These are phyloP conservation scores for Rhypophila decipiens DNA, from an alignment of 495 filamentous ascomycete genomes.

Conservation along the genomic window DNA sequence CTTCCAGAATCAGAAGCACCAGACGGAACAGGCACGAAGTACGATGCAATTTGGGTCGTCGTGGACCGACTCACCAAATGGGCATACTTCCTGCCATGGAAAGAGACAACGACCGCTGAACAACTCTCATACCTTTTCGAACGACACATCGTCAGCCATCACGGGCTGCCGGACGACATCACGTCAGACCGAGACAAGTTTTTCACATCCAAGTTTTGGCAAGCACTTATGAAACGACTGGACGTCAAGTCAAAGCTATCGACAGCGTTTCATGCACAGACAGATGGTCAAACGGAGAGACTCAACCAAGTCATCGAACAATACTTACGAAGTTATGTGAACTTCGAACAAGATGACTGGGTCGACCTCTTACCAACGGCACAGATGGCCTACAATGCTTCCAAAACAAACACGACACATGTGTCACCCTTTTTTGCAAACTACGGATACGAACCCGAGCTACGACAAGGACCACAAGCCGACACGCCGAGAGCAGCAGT, in stretches of 20 bases:
- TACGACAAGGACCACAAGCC: no score
- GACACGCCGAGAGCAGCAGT: no score
- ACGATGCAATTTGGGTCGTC: not conserved
- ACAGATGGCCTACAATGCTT: not conserved
- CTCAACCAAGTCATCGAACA: not conserved
- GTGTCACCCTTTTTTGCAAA: conserved; percentile 2
- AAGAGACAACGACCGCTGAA: fast-evolving
- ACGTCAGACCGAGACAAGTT: not conserved
- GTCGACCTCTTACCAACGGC: not conserved
- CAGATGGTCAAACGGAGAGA: not conserved
- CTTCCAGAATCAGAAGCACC: not conserved
- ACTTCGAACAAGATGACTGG: not conserved
- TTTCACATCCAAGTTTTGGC: not conserved
- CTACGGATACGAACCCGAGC: not conserved
- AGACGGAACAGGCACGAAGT: not conserved
- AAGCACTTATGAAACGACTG: not conserved
- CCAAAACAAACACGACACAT: not conserved
- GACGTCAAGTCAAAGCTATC: not conserved
- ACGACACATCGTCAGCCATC: not conserved
- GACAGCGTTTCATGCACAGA: not conserved
- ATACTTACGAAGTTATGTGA: not conserved
- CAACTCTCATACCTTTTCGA: not conserved
- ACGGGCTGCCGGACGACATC: not conserved
- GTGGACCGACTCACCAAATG: not conserved
- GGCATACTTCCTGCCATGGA: not conserved